phyloP scores from a whole-genome alignment of 208 protist genomes.

The Crithidia mellificae region DNA sequence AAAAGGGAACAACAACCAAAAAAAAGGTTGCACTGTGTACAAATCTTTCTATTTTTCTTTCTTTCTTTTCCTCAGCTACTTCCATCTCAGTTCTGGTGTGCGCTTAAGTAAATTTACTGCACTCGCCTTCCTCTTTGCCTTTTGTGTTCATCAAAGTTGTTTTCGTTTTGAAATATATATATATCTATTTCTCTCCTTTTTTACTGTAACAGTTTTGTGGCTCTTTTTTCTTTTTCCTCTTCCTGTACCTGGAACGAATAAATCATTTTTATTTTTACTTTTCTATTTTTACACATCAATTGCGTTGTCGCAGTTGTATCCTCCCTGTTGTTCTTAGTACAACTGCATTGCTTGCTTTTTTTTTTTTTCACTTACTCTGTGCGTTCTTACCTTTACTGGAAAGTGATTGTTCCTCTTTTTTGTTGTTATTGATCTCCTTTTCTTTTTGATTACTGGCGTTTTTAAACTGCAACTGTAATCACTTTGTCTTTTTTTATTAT shows the following conservation, averaged over 20 bases:
- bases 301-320: neutral
- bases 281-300: neutral
- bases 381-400: constrained; percentile 1
- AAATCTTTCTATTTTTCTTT: too few species aligned
- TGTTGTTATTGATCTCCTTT: constrained; percentile 10
- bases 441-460: neutral
- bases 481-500: neutral
- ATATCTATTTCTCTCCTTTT: neutral
- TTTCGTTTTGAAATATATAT: neutral
- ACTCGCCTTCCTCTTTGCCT: too few species aligned
- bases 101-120: too few species aligned
- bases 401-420: too few species aligned
- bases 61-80: too few species aligned
- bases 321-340: neutral
- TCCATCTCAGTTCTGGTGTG: too few species aligned
- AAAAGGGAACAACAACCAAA: too few species aligned
- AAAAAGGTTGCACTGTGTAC: too few species aligned
- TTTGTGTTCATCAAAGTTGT: too few species aligned
- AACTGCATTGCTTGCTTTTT: constrained; percentile 2
- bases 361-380: constrained; percentile 1
- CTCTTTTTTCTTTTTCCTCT: constrained; percentile 1
- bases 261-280: neutral
- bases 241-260: neutral
- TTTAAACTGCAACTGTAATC: too few species aligned
- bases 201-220: too few species aligned